Conservation (phyloP, 192 early-diverging fungal genomes). For the Phlyctochytrium planicorne region DNA sequence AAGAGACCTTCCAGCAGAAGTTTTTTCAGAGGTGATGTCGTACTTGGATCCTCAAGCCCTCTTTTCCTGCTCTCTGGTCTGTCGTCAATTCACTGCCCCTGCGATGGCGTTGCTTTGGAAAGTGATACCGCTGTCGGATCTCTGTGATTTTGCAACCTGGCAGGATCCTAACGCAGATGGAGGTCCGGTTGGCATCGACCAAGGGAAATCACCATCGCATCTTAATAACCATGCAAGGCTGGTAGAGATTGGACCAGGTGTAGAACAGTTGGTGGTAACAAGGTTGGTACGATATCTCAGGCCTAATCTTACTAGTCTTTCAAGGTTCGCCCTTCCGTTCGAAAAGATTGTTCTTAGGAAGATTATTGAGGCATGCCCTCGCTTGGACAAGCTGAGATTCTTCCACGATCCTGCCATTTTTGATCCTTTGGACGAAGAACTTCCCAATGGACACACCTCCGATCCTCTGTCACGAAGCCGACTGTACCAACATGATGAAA, state of each 20-base stretch:
- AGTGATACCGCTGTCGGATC: background rate
- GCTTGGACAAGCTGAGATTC: background rate
- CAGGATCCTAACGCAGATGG: too few species aligned
- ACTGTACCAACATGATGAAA: background rate
- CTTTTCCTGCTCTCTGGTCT: background rate
- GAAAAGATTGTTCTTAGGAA: background rate
- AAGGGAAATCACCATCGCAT: too few species aligned
- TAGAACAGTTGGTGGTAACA: background rate
- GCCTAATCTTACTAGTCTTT: background rate
- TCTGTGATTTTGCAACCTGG: background rate
- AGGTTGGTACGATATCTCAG: background rate
- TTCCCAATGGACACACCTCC: background rate
- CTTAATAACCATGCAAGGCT: too few species aligned
- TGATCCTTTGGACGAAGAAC: background rate
- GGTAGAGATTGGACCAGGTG: background rate
- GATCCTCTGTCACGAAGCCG: background rate
- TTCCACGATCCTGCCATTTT: background rate
- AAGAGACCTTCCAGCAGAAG: background rate
- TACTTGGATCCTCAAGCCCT: background rate
- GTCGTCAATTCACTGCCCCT: background rate
- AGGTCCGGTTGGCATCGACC: background rate
- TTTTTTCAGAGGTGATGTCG: background rate
- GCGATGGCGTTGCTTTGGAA: background rate
- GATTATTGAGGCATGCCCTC: background rate
- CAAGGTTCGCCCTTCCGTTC: background rate